Evolutionary conservation across 352 stramenopile genomes (phyloP).

Genomic region (Pythium biforme): DNA sequence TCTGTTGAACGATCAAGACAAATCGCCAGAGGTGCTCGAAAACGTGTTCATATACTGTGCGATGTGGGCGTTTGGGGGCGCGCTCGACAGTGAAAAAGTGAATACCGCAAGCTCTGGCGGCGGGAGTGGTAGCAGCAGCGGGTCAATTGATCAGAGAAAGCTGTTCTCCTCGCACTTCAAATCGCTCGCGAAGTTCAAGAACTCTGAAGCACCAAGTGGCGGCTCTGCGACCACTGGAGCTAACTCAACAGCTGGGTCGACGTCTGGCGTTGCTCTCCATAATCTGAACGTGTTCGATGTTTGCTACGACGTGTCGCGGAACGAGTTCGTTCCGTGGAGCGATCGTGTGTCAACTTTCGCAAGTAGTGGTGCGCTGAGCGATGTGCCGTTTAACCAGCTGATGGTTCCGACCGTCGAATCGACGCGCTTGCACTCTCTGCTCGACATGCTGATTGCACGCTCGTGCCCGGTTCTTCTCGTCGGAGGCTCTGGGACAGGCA

Average conservation of each 20-base stretch:
- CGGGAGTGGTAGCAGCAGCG: constrained; percentile 8
- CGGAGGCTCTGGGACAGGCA: constrained; percentile 81
- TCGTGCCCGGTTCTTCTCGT: constrained; percentile 72
- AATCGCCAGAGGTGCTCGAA: constrained; percentile 87
- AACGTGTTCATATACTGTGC: constrained; percentile 95
- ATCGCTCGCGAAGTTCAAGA: constrained; percentile 74
- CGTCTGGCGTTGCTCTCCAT: constrained; percentile 2
- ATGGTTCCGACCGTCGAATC: constrained; percentile 80
- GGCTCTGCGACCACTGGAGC: background rate
- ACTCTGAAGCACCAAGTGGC: background rate
- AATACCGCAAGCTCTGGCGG: constrained; percentile 7
- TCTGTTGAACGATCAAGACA: constrained; percentile 75
- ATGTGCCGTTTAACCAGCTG: constrained; percentile 60
- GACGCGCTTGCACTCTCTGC: constrained; percentile 58
- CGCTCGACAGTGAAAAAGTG: constrained; percentile 85
- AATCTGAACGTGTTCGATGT: constrained; percentile 73
- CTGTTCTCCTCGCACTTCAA: constrained; percentile 62
- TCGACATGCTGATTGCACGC: constrained; percentile 52
- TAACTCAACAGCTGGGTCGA: background rate
- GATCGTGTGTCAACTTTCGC: constrained; percentile 52
- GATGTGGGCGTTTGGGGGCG: constrained; percentile 95
- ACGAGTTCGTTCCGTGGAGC: constrained; percentile 77
- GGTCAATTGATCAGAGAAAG: constrained; percentile 41
- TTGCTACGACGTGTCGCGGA: constrained; percentile 63
- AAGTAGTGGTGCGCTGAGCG: constrained; percentile 25